Evolutionary conservation across 768 basidiomycete species (phyloP).

Genomic region (Heimioporus sp.): DNA sequence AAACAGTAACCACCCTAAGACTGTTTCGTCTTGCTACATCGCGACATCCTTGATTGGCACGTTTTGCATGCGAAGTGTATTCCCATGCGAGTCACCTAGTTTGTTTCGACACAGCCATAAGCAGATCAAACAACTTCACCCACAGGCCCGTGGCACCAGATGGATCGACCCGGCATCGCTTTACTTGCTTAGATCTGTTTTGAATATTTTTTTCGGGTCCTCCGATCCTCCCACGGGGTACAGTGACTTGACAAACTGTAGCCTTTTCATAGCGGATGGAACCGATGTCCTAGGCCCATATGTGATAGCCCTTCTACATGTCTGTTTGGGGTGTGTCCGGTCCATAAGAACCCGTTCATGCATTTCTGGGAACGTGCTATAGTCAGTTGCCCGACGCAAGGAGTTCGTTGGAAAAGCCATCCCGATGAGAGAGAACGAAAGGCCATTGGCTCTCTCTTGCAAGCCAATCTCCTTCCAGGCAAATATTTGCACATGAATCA

Average conservation of each 20-base stretch:
- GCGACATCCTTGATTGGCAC: background rate
- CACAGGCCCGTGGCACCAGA: background rate
- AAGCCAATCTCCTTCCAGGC: slow-evolving; percentile 36
- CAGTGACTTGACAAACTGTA: slow-evolving; percentile 14
- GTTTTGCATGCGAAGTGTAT: background rate
- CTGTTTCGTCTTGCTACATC: background rate
- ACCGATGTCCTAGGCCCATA: slow-evolving; percentile 30
- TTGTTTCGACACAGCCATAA: too few species aligned
- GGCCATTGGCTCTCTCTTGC: slow-evolving; percentile 34
- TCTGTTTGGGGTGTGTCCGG: slow-evolving; percentile 25
- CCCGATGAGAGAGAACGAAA: slow-evolving; percentile 32
- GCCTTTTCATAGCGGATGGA: slow-evolving; percentile 21
- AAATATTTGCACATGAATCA: background rate
- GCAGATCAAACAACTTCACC: background rate
- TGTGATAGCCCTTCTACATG: slow-evolving; percentile 18
- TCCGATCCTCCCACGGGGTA: slow-evolving; percentile 22
- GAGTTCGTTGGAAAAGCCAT: slow-evolving; percentile 34
- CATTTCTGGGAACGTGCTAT: slow-evolving; percentile 42
- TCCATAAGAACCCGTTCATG: slow-evolving; percentile 31
- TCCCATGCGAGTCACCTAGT: background rate
- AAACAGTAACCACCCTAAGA: background rate
- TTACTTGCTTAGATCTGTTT: slow-evolving; percentile 4
- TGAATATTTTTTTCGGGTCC: background rate
- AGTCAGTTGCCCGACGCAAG: slow-evolving; percentile 30
- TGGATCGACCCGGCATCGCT: slow-evolving; percentile 3